These are phyloP conservation scores for Blastosporella zonata DNA, from an alignment of 1,284 basidiomycete species.

Conservation along the genomic window DNA sequence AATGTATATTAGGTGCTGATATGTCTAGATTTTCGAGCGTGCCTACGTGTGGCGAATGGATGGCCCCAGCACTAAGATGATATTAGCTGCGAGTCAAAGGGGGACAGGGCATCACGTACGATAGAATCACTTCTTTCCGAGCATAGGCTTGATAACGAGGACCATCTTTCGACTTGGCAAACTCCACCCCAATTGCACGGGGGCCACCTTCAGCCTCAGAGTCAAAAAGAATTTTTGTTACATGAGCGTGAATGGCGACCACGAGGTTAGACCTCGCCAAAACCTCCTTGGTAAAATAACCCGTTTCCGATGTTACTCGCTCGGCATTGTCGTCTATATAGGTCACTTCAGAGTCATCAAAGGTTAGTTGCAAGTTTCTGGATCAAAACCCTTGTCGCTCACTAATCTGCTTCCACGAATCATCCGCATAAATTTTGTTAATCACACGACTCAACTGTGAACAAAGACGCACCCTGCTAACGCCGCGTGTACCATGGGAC, in stretches of 20 bases:
- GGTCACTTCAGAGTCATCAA: constrained; percentile 45
- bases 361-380: background rate
- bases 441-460: background rate
- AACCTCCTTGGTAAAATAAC: constrained; percentile 64
- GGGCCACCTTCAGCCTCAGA: constrained; percentile 29
- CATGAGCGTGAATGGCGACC: constrained; percentile 52
- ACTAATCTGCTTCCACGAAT: constrained; percentile 15
- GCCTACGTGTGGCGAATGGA: constrained; percentile 61
- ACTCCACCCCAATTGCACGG: constrained; percentile 65
- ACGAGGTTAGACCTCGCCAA: constrained; percentile 61
- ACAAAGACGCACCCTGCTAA: constrained; percentile 41
- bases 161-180: constrained; percentile 35
- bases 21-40: constrained; percentile 4
- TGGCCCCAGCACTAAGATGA: constrained; percentile 52
- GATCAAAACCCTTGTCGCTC: background rate
- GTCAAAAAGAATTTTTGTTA: constrained; percentile 29
- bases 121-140: constrained; percentile 58
- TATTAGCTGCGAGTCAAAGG: too few species aligned
- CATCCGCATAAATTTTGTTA: background rate
- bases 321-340: constrained; percentile 52
- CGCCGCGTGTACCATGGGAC: constrained; percentile 46
- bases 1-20: background rate
- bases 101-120: constrained; percentile 38
- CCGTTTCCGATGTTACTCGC: constrained; percentile 61
- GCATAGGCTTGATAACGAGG: constrained; percentile 40